These are phyloP conservation scores for Myxozyma kluyveri DNA, from an alignment of 805 yeast genomes.

Conservation along the genomic window DNA sequence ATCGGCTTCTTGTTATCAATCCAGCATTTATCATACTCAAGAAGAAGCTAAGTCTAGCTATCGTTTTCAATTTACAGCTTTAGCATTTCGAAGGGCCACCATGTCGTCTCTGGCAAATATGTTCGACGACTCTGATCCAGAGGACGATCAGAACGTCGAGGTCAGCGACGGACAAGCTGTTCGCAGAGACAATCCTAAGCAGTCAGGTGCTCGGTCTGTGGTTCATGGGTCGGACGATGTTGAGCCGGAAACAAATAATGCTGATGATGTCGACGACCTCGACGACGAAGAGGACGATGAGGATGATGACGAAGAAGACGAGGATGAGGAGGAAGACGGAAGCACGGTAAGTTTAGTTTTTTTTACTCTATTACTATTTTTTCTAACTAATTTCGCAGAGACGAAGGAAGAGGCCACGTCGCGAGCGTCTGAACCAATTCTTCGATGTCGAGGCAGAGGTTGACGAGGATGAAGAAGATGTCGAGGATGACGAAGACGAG, in stretches of 20 bases:
- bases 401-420: constrained; percentile 41
- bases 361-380: background rate
- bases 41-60: too few relatives aligned
- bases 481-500: constrained; percentile 94
- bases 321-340: constrained; percentile 88
- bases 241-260: constrained; percentile 17
- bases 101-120: constrained; percentile 28
- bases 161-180: too few relatives aligned
- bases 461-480: constrained; percentile 93
- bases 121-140: constrained; percentile 29
- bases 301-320: constrained; percentile 96
- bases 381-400: constrained; percentile 12
- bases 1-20: too few relatives aligned
- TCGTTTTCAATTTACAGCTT: too few relatives aligned
- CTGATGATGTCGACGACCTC: constrained; percentile 44
- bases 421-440: constrained; percentile 69
- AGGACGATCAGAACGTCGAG: constrained; percentile 17
- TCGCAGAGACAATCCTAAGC: constrained; percentile 7
- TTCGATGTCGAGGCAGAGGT: constrained; percentile 99
- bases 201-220: constrained; percentile 20
- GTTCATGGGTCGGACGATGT: constrained; percentile 15
- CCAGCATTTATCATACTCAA: too few relatives aligned
- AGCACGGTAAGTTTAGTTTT: constrained; percentile 37
- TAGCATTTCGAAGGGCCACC: too few relatives aligned
- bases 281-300: constrained; percentile 97